Percentiles rank a stretch among this genome's conserved stretches.
Evolutionary conservation across 1,139 yeast species (phyloP).

Genomic region (Kurtzmaniella quercitrusa): DNA sequence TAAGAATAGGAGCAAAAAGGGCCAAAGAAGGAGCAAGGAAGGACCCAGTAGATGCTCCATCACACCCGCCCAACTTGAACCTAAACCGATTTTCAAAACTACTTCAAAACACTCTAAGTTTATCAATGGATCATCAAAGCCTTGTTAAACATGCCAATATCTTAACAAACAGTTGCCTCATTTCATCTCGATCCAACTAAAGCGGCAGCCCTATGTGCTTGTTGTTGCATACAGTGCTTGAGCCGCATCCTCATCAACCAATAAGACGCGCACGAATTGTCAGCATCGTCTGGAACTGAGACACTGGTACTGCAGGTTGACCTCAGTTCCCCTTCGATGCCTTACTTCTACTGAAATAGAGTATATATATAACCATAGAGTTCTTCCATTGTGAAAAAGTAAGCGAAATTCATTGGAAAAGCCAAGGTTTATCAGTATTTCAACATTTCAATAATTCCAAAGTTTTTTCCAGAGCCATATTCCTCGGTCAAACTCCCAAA

Average conservation of each 20-base stretch:
- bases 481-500: neutral
- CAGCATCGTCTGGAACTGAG: neutral
- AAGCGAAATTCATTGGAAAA: too few relatives aligned
- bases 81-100: too few relatives aligned
- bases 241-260: neutral
- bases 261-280: neutral
- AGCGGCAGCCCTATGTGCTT: neutral
- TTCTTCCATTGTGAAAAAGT: neutral
- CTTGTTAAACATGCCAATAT: too few relatives aligned
- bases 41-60: too few relatives aligned
- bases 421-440: too few relatives aligned
- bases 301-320: neutral
- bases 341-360: neutral
- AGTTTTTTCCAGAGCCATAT: neutral
- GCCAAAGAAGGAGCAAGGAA: too few relatives aligned
- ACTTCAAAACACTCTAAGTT: too few relatives aligned
- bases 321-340: neutral
- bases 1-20: too few relatives aligned
- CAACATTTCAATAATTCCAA: too few relatives aligned
- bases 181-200: neutral
- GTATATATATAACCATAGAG: neutral
- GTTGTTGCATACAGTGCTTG: neutral
- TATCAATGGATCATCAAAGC: too few relatives aligned
- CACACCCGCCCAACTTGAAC: too few relatives aligned
- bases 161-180: too few relatives aligned